A percentile compares a stretch with the other conserved stretches of the same genome.
These are phyloP conservation scores for Emmonsia crescens DNA, from an alignment of 2,329 filamentous ascomycete species.

Conservation along the genomic window DNA sequence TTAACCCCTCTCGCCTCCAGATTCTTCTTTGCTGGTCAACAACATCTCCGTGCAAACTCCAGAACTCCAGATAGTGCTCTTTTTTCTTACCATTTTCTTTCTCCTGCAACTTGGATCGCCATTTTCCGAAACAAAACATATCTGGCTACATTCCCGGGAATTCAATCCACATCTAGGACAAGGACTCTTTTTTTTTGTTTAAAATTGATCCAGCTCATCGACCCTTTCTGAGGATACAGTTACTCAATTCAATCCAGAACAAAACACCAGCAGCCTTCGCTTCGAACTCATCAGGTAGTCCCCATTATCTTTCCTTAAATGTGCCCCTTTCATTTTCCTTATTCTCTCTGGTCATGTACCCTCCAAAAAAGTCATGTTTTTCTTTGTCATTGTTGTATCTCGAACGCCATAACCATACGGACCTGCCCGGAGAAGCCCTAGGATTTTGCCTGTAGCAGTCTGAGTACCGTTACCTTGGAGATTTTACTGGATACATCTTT, in stretches of 20 bases:
- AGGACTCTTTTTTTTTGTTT: slow-evolving; percentile 20
- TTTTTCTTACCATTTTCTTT: slow-evolving; percentile 9
- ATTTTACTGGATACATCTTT: slow-evolving; percentile 12
- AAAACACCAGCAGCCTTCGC: slow-evolving; percentile 16
- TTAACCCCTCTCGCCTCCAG: slow-evolving; percentile 18
- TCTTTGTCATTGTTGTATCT: slow-evolving; percentile 7
- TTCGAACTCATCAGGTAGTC: slow-evolving; percentile 31
- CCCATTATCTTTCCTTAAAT: slow-evolving; percentile 26
- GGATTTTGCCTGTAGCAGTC: slow-evolving; percentile 7
- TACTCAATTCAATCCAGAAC: slow-evolving; percentile 15
- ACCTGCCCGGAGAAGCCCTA: neutral
- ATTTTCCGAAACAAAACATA: neutral
- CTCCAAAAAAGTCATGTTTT: slow-evolving; percentile 8
- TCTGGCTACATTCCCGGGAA: slow-evolving; percentile 4
- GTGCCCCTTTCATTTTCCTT: slow-evolving; percentile 15
- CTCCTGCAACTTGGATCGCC: slow-evolving; percentile 3
- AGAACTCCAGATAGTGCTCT: slow-evolving; percentile 2
- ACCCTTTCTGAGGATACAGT: slow-evolving; percentile 7
- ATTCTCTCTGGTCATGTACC: slow-evolving; percentile 17
- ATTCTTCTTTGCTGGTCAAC: neutral
- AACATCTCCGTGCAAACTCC: neutral
- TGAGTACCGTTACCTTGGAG: slow-evolving; percentile 17
- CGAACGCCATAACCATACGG: slow-evolving; percentile 2
- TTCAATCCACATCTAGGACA: slow-evolving; percentile 12
- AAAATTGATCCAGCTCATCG: slow-evolving; percentile 12